Percentiles rank a stretch among this genome's conserved stretches.
These are phyloP conservation scores for Leucocoprinus birnbaumii DNA, from an alignment of 768 basidiomycete species.

Conservation along the genomic window DNA sequence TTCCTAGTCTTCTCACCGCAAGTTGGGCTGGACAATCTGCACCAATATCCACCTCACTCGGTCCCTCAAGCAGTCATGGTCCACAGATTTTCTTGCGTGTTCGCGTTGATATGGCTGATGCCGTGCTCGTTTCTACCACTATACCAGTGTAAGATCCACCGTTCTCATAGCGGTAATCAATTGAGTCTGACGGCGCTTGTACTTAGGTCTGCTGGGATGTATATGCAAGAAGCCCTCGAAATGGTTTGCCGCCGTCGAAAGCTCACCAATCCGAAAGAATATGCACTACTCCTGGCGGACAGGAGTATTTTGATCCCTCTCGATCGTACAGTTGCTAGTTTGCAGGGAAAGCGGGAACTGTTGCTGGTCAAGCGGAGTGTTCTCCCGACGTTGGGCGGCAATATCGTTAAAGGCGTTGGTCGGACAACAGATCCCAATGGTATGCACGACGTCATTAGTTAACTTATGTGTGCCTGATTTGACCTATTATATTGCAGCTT, in stretches of 20 bases:
- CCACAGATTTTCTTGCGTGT: constrained; percentile 84
- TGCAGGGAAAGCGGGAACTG: constrained; percentile 85
- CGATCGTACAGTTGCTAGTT: constrained; percentile 93
- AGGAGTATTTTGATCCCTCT: constrained; percentile 81
- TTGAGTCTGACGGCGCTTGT: neutral
- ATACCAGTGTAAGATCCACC: constrained; percentile 77
- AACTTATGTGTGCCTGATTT: no score
- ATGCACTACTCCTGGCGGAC: constrained; percentile 72
- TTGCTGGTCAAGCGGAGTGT: constrained; percentile 77
- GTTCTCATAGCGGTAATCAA: neutral
- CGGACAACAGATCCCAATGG: constrained; percentile 92
- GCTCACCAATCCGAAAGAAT: constrained; percentile 69
- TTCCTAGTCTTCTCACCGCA: constrained; percentile 46
- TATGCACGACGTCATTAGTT: constrained; percentile 28
- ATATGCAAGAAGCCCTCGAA: constrained; percentile 95
- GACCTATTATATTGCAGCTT: constrained; percentile 47
- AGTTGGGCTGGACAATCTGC: constrained; percentile 41
- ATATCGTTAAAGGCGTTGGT: constrained; percentile 60
- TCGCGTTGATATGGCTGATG: constrained; percentile 76
- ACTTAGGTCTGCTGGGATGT: constrained; percentile 84
- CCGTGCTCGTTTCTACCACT: constrained; percentile 84
- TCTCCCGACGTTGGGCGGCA: constrained; percentile 68
- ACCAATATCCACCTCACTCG: constrained; percentile 62
- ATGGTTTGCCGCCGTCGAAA: constrained; percentile 71
- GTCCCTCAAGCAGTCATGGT: constrained; percentile 69